Evolutionary conservation across 2,329 filamentous ascomycete species (phyloP).

Genomic region (Chaetomium sp.): DNA sequence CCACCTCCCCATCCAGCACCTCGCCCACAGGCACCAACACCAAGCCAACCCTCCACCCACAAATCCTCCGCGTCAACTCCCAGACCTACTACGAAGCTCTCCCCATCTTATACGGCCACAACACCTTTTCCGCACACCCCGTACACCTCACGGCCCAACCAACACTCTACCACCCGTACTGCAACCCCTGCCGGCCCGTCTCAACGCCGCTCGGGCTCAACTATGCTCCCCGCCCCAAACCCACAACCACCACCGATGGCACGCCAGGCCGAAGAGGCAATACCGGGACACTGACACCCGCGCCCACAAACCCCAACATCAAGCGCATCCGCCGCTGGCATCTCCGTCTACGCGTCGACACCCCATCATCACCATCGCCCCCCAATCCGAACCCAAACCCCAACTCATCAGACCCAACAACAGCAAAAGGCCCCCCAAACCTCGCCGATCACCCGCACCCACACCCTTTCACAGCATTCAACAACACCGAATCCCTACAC

Average conservation of each 20-base stretch:
- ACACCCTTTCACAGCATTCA: slow-evolving; percentile 27
- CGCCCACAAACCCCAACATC: neutral
- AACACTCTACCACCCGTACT: slow-evolving; percentile 17
- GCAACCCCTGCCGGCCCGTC: slow-evolving; percentile 27
- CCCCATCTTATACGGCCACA: slow-evolving; percentile 36
- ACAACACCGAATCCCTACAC: slow-evolving; percentile 34
- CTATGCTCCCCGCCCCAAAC: neutral
- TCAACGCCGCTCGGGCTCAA: slow-evolving; percentile 8
- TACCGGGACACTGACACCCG: slow-evolving; percentile 8
- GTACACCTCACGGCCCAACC: slow-evolving; percentile 36
- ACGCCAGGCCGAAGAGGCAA: neutral
- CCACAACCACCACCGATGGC: neutral
- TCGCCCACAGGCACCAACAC: neutral
- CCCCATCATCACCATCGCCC: neutral
- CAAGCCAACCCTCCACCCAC: slow-evolving; percentile 27
- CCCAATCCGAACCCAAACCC: too few species aligned
- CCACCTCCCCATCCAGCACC: slow-evolving; percentile 6
- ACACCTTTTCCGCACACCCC: slow-evolving; percentile 39
- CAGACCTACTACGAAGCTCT: slow-evolving; percentile 37
- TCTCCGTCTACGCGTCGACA: slow-evolving; percentile 36
- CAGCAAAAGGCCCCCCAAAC: too few species aligned
- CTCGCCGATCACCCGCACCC: neutral
- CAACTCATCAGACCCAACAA: too few species aligned
- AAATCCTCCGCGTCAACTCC: slow-evolving; percentile 36
- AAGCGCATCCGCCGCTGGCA: slow-evolving; percentile 5